These are phyloP conservation scores for Cutaneotrichosporon cutaneum DNA, from an alignment of 1,284 basidiomycete species.

Conservation along the genomic window DNA sequence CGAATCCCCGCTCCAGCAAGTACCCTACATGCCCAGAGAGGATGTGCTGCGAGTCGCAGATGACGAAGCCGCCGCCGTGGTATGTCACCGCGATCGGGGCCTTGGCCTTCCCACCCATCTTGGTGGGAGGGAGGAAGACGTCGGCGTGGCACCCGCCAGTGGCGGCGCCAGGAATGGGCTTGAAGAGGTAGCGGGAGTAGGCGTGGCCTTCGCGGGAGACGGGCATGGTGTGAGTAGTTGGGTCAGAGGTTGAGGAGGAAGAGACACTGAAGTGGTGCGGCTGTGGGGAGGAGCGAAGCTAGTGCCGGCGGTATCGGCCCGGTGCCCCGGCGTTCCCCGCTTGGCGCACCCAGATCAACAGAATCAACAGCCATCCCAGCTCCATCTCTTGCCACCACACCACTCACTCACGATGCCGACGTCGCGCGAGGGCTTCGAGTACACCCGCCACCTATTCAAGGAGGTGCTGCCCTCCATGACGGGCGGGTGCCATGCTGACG, in stretches of 20 bases:
- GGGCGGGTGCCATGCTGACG: constrained; percentile 13
- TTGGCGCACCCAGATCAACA: no score
- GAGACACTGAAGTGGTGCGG: background rate
- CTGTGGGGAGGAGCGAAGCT: background rate
- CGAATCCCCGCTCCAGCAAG: constrained; percentile 8
- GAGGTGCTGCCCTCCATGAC: background rate
- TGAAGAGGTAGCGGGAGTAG: constrained; percentile 11
- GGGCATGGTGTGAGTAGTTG: constrained; percentile 7
- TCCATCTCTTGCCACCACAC: background rate
- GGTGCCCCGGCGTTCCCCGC: background rate
- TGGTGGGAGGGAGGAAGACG: constrained; percentile 12
- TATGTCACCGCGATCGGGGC: background rate
- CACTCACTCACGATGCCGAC: background rate
- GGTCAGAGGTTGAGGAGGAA: background rate
- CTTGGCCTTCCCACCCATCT: no score
- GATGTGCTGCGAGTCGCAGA: constrained; percentile 1
- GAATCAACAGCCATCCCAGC: no score
- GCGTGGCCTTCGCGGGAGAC: constrained; percentile 8
- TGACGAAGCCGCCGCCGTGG: constrained; percentile 12
- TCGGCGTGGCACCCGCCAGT: constrained; percentile 10
- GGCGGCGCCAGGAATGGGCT: background rate
- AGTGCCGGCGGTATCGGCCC: no score
- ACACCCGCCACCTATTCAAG: constrained; percentile 14
- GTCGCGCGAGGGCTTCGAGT: constrained; percentile 9
- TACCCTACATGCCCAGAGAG: background rate